These are phyloP conservation scores for Elaeagnus macrophylla DNA, from an alignment of 306 rosid genomes.

Conservation along the genomic window DNA sequence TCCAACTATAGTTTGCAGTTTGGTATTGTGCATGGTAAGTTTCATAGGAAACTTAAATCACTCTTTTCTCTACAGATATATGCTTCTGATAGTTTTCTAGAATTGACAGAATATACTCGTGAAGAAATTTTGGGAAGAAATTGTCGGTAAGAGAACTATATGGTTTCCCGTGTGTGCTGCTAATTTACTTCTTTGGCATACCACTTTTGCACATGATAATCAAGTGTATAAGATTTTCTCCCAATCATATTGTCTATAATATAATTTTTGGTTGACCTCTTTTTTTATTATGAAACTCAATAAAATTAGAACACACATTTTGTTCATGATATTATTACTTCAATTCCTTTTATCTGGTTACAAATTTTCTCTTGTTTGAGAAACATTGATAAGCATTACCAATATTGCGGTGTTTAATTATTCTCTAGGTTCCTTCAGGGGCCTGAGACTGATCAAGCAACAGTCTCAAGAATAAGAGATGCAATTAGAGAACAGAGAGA, in stretches of 20 bases:
- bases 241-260: too few species aligned
- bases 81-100: conserved; percentile 92
- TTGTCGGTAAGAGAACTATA: conserved; percentile 49
- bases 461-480: conserved; percentile 56
- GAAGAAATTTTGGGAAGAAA: conserved; percentile 95
- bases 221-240: not conserved
- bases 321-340: not conserved
- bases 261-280: too few species aligned
- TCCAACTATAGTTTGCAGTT: not conserved
- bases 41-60: conserved; percentile 12
- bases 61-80: conserved; percentile 56
- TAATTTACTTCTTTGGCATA: conserved; percentile 2
- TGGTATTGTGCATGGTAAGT: not conserved
- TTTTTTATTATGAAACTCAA: too few species aligned
- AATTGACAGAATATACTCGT: conserved; percentile 74
- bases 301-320: too few species aligned
- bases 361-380: not conserved
- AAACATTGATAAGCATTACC: not conserved
- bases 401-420: conserved; percentile 11
- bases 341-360: conserved; percentile 5
- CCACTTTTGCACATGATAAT: not conserved
- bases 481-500: conserved; percentile 82
- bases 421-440: conserved; percentile 84
- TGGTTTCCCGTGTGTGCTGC: conserved; percentile 3
- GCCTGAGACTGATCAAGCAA: conserved; percentile 74